Evolutionary conservation across 1,284 basidiomycete species (phyloP).

Genomic region (Trichosporon coremiiforme): DNA sequence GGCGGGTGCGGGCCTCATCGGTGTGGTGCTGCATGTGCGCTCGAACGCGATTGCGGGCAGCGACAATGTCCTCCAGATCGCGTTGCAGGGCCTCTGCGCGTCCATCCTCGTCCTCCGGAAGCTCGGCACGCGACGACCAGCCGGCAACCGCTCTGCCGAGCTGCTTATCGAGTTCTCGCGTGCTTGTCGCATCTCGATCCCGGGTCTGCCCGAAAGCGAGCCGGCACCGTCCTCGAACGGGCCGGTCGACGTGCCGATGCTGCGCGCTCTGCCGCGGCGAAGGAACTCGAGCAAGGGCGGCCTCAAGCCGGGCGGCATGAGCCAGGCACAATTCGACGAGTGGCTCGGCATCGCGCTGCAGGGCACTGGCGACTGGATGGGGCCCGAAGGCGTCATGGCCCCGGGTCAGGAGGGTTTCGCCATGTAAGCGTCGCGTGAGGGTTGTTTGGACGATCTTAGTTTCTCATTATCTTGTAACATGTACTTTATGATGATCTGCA

Average conservation of each 20-base stretch:
- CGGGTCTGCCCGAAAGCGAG: slow-evolving; percentile 27
- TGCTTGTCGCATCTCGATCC: slow-evolving; percentile 39
- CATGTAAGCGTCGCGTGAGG: not conserved
- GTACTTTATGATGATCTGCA: slow-evolving; percentile 13
- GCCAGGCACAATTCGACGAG: slow-evolving; percentile 37
- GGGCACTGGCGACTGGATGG: slow-evolving; percentile 34
- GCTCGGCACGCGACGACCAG: slow-evolving; percentile 37
- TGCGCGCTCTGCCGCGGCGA: slow-evolving; percentile 38
- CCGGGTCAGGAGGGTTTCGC: slow-evolving; percentile 23
- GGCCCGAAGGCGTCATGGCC: slow-evolving; percentile 12
- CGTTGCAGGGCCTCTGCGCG: slow-evolving; percentile 40
- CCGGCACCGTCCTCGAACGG: slow-evolving; percentile 21
- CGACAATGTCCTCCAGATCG: slow-evolving; percentile 34
- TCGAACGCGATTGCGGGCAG: slow-evolving; percentile 27
- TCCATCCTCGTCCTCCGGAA: slow-evolving; percentile 39
- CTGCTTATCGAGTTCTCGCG: slow-evolving; percentile 41
- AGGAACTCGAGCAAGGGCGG: slow-evolving; percentile 15
- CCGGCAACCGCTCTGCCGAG: slow-evolving; percentile 40
- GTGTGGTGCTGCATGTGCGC: slow-evolving; percentile 42
- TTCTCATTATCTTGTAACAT: slow-evolving; percentile 3
- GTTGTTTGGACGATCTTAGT: slow-evolving; percentile 11
- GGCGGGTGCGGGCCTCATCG: slow-evolving; percentile 42
- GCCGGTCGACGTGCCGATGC: slow-evolving; percentile 43
- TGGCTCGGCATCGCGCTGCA: slow-evolving; percentile 39
- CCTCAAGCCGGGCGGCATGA: slow-evolving; percentile 19